Base-by-base conservation (phyloP, 73 alveolate genomes). In the Breviolum minutum region DNA sequence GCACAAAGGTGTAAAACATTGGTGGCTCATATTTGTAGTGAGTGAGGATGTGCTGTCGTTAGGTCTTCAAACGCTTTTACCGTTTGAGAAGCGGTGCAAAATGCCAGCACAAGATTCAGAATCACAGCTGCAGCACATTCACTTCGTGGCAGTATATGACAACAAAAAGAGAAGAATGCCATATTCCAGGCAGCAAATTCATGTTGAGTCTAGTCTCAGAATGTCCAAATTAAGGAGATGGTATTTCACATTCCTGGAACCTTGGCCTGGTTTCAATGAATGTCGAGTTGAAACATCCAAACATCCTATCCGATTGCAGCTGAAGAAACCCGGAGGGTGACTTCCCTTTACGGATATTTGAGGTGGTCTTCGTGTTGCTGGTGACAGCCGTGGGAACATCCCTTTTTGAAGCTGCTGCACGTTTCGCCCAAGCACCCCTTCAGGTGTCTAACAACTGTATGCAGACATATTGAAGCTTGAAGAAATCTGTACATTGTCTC, bases 281-380 rank as follows among this genome's bases (percentile, higher is more conserved):
- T 27, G 27, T 11, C n/a, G 77, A 14, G 77, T 22, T 68, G 77
- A 22, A 22, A 68, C n/a, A 17, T 68, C 77, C 77, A 68, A 68
- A 68, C 17, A 68, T 68, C 77, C 1, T 13, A 17, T 66, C 54
- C 54, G 54, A 40, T 40, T 40, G 54, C 54, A 40, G 54, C 3
- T 40, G 54, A 22, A 22, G 54, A 40, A 40, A 40, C 3, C 54
- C 54, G 3, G 54, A 68, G 17, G 77, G 77, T 68, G 24, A 68
- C 24, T 22, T 68, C n/a, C 77, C n/a, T 68, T 68, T 68, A 2
- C 24, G 77, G 77, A 17, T 22, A 48, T 27, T 54, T 8, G 61
- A 91, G 97, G 97, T 91, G 66, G 97, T 91, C 40, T 91, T 91
- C 71, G 97, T 91, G 80, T 83, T 91, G 90, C 97, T 91, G 69